Evolutionary conservation across 495 filamentous ascomycete genomes (phyloP), one percentile per base, ranked within the genome.

Genomic region (Penicillium argentinense): DNA sequence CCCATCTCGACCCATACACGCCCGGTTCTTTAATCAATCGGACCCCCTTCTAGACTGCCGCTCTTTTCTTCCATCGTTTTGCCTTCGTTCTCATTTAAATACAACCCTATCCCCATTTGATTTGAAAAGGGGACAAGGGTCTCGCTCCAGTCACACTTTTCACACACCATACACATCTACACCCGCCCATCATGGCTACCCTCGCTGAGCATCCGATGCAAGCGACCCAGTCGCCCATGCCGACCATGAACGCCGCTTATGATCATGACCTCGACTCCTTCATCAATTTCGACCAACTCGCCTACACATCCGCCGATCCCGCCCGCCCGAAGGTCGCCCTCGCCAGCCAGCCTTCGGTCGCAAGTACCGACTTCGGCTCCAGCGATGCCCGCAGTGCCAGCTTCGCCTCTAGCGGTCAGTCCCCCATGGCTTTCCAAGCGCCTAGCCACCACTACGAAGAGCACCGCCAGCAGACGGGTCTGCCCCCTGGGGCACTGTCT

Each of bases 361-460:
- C 66, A 27, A 63, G 60, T 37, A 62, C 66, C 36, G 72, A 75
- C 2, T 71, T 63, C 45, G 62, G 53, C 47, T 36, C 58, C 23
- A 62, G 56, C 40, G 71, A 73, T 49, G 53, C 62, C 41, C 59
- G 69, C 37, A 69, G 67, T 51, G 60, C 70, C 43, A 67, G 63
- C 28, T 72, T 67, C 43, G 66, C 68, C 22, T 66, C 66, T n/a
- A 68, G 59, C 25, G 62, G 63, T 47, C 71, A 72, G 53, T 68
- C 68, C 17, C 79, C 76, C 25, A 80, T 85, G 59, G 66, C 71
- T 11, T 81, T 89, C 55, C 79, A 83, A 32, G 89, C 78, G 14
- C 91, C 92, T 7, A 96, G 89, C 59, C 89, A 96, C 72, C 86
- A 91, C 60, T 98, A 98, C 69, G 85, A 91, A 50, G 81, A 84